Percentiles rank a stretch among this genome's conserved stretches.
These are phyloP conservation scores for Colletotrichum siamense DNA, from an alignment of 2,329 filamentous ascomycete species.

Conservation along the genomic window DNA sequence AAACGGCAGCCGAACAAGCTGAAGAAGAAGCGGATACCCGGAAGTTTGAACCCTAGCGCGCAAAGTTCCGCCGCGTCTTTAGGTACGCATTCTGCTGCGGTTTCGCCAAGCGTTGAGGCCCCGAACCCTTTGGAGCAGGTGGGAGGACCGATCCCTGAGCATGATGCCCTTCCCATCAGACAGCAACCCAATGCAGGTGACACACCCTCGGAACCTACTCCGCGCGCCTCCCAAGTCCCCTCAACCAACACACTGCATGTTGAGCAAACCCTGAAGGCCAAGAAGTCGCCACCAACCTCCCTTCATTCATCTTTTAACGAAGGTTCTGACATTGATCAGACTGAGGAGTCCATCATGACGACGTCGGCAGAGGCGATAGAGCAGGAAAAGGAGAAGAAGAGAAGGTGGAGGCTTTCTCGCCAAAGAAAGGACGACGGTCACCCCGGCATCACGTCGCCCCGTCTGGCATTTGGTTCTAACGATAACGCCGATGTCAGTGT, in stretches of 20 bases:
- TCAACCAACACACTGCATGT: constrained; percentile 46
- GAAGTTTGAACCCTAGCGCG: constrained; percentile 82
- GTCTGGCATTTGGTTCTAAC: constrained; percentile 63
- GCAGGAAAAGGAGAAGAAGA: constrained; percentile 72
- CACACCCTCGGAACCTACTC: constrained; percentile 49
- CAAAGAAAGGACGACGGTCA: constrained; percentile 61
- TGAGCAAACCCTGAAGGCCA: constrained; percentile 62
- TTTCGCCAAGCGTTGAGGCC: constrained; percentile 52
- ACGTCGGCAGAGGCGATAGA: constrained; percentile 38
- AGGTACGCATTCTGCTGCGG: constrained; percentile 43
- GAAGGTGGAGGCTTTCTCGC: constrained; percentile 75
- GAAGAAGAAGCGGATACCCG: constrained; percentile 82
- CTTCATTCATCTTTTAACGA: constrained; percentile 81
- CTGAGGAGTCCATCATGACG: constrained; percentile 58
- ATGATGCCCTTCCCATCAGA: constrained; percentile 3
- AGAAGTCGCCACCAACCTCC: constrained; percentile 77
- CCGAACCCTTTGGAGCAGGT: constrained; percentile 51
- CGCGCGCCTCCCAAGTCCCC: constrained; percentile 51
- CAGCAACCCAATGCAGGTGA: constrained; percentile 1
- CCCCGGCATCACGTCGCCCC: constrained; percentile 47
- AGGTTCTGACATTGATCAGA: constrained; percentile 78
- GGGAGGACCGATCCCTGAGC: constrained; percentile 17
- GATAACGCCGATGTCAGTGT: constrained; percentile 69
- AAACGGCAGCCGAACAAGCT: constrained; percentile 87
- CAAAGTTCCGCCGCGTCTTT: constrained; percentile 89